These are phyloP conservation scores for Daldinia bambusicola DNA, from an alignment of 495 filamentous ascomycete genomes.

Conservation along the genomic window DNA sequence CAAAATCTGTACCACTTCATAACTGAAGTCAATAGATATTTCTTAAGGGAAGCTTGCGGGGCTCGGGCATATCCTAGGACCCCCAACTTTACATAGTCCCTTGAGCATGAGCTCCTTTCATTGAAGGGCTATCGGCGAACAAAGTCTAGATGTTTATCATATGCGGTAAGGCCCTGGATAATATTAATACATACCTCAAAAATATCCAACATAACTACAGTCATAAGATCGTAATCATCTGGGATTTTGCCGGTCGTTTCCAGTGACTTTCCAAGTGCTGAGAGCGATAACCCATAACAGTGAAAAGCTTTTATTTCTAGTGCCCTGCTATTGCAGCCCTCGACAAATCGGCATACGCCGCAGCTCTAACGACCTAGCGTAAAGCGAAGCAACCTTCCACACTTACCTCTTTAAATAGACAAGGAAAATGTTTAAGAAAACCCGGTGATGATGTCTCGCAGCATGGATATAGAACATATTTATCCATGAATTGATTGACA, in stretches of 20 bases:
- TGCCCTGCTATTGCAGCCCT: constrained; percentile 30
- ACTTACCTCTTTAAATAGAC: constrained; percentile 49
- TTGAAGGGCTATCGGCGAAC: constrained; percentile 30
- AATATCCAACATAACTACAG: constrained; percentile 52
- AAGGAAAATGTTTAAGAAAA: constrained; percentile 52
- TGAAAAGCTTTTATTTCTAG: constrained; percentile 42
- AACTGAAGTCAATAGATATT: neutral
- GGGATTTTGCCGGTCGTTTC: constrained; percentile 31
- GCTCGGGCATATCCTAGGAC: neutral
- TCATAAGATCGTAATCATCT: constrained; percentile 53
- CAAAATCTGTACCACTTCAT: constrained; percentile 48
- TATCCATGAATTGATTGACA: constrained; percentile 47
- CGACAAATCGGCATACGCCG: constrained; percentile 47
- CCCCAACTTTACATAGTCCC: constrained; percentile 29
- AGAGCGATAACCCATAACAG: constrained; percentile 50
- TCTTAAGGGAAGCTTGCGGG: neutral
- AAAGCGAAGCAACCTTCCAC: constrained; percentile 48
- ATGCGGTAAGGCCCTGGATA: constrained; percentile 9
- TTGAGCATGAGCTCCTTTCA: constrained; percentile 46
- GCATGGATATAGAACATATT: constrained; percentile 52
- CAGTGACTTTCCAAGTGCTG: constrained; percentile 45
- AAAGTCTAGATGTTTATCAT: constrained; percentile 38
- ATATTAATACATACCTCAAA: constrained; percentile 53
- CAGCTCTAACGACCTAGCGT: constrained; percentile 51
- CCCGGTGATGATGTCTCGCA: constrained; percentile 47